Conservation (phyloP, 2,329 filamentous ascomycete species). For the Colletotrichum brevisporum region DNA sequence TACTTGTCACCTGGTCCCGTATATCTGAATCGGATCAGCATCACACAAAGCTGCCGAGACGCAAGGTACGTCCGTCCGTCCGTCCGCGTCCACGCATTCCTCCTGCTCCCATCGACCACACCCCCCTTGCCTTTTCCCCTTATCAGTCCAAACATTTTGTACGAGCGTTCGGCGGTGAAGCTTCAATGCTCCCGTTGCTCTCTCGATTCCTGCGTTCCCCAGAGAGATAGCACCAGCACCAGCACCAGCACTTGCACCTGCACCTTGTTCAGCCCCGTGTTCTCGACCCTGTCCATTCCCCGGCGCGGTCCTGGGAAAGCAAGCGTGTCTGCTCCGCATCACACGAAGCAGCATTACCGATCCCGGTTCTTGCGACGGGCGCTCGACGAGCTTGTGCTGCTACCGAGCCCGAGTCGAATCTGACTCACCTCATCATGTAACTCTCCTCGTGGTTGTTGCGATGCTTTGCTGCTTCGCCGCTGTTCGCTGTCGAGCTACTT, state of each 20-base stretch:
- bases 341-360: constrained; percentile 16
- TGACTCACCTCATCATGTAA: constrained; percentile 39
- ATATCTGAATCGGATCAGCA: constrained; percentile 41
- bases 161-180: constrained; percentile 41
- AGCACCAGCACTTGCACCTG: constrained; percentile 2
- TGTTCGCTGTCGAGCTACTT: constrained; percentile 27
- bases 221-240: constrained; percentile 7
- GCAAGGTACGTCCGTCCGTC: constrained; percentile 39
- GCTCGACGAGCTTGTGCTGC: constrained; percentile 24
- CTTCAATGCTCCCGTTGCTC: constrained; percentile 34
- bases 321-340: constrained; percentile 24
- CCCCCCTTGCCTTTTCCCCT: constrained; percentile 35
- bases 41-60: constrained; percentile 37
- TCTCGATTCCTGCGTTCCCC: constrained; percentile 33
- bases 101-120: constrained; percentile 19
- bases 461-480: constrained; percentile 36
- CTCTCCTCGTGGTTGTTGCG: constrained; percentile 33
- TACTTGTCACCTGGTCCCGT: constrained; percentile 38
- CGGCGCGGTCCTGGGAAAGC: constrained; percentile 15
- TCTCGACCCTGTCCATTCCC: constrained; percentile 19
- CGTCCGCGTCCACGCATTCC: constrained; percentile 29
- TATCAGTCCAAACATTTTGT: constrained; percentile 38
- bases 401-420: constrained; percentile 29
- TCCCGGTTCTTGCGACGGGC: constrained; percentile 32
- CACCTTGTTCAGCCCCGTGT: constrained; percentile 16